phyloP scores from a whole-genome alignment of 768 basidiomycete species.

The Steccherinum ochraceum region DNA sequence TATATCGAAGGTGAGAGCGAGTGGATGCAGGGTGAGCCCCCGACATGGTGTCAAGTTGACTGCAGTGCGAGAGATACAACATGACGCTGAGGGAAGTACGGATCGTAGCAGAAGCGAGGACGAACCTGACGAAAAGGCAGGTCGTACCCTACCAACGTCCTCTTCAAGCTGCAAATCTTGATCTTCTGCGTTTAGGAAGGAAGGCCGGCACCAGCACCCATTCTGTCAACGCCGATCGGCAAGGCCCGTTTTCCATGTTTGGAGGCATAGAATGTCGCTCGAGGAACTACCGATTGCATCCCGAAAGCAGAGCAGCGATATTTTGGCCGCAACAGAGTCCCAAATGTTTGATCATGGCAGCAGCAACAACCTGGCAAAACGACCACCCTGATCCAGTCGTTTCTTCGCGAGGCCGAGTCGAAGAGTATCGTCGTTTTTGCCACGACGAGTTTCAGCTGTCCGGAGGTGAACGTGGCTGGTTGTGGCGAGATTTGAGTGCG shows the following conservation, averaged over 20 bases:
- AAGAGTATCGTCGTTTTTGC: not conserved
- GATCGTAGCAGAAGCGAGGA: not conserved
- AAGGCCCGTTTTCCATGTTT: not conserved
- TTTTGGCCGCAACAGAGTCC: too few relatives aligned
- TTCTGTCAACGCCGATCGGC: not conserved
- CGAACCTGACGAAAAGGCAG: too few relatives aligned
- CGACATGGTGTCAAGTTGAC: not conserved
- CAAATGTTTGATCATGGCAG: too few relatives aligned
- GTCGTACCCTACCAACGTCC: too few relatives aligned
- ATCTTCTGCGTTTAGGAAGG: not conserved
- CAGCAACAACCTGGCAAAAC: too few relatives aligned
- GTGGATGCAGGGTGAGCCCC: not conserved
- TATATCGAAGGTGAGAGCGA: not conserved
- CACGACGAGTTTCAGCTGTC: not conserved
- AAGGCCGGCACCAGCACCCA: not conserved
- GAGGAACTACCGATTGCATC: not conserved
- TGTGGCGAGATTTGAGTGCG: too few relatives aligned
- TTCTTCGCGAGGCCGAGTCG: not conserved
- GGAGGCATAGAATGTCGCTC: not conserved
- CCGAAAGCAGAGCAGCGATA: not conserved
- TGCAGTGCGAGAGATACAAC: not conserved
- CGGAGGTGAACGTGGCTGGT: not conserved
- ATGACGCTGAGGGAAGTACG: not conserved
- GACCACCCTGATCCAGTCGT: not conserved
- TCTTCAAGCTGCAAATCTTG: not conserved